Evolutionary conservation across 768 basidiomycete genomes (phyloP).

Genomic region (Xerocomus potaroensis): DNA sequence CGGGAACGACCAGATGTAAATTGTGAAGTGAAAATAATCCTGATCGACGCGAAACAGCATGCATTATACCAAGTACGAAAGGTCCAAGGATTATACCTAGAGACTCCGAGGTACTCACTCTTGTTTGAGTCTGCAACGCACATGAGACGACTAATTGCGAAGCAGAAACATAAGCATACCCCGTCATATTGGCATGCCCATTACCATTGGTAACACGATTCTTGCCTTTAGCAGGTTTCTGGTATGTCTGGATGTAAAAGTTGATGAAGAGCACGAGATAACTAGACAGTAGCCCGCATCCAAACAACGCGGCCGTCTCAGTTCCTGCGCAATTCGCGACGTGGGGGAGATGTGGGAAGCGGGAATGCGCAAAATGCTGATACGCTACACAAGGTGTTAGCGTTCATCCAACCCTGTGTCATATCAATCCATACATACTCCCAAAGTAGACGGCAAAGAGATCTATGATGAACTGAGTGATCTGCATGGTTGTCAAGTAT

Average conservation of each 20-base stretch:
- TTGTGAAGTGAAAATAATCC: slow-evolving; percentile 9
- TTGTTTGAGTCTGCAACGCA: slow-evolving; percentile 29
- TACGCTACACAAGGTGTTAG: slow-evolving; percentile 47
- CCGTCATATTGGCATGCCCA: slow-evolving; percentile 38
- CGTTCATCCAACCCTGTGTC: slow-evolving; percentile 1
- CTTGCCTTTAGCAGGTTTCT: slow-evolving; percentile 49
- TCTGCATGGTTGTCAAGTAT: slow-evolving; percentile 95
- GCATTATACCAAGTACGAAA: slow-evolving; percentile 11
- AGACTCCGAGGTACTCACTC: slow-evolving; percentile 22
- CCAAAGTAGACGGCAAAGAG: slow-evolving; percentile 90
- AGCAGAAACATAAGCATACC: slow-evolving; percentile 17
- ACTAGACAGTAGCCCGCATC: slow-evolving; percentile 81
- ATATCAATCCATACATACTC: slow-evolving; percentile 51
- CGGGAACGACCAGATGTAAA: slow-evolving; percentile 12
- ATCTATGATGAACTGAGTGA: slow-evolving; percentile 93
- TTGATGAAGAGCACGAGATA: slow-evolving; percentile 96
- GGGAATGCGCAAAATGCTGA: slow-evolving; percentile 69
- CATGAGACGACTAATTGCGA: not conserved
- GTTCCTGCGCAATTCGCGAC: slow-evolving; percentile 84
- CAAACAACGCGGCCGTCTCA: slow-evolving; percentile 83
- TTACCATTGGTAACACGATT: slow-evolving; percentile 37
- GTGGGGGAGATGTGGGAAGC: slow-evolving; percentile 62
- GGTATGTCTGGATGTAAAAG: slow-evolving; percentile 85
- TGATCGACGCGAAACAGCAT: slow-evolving; percentile 2
- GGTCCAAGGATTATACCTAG: not conserved